Percentiles rank a stretch among this genome's conserved stretches.
Conservation (phyloP, 2,329 filamentous ascomycete species). For the Trichoderma sp. region DNA sequence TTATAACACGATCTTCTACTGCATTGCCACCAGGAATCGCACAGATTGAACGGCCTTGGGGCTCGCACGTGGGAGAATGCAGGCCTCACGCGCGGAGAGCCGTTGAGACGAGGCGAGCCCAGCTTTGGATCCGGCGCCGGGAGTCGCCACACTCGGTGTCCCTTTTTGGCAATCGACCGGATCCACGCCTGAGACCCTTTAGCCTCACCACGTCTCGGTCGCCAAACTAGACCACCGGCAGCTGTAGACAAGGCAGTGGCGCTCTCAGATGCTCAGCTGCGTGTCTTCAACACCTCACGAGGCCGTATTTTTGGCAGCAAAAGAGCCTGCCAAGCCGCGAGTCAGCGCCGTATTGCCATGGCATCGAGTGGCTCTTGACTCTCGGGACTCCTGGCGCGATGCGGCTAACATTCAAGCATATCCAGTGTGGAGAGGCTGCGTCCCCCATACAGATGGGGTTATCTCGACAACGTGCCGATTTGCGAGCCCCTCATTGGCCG, state of each 20-base stretch:
- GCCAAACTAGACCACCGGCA: slow-evolving; percentile 13
- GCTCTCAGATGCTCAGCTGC: slow-evolving; percentile 13
- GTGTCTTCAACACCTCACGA: neutral
- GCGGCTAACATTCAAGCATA: slow-evolving; percentile 24
- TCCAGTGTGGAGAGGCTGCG: slow-evolving; percentile 11
- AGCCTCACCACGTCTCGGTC: slow-evolving; percentile 23
- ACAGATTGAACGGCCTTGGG: neutral
- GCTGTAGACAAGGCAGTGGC: neutral
- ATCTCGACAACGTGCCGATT: slow-evolving; percentile 24
- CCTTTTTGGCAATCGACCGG: slow-evolving; percentile 18
- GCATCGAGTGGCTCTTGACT: neutral
- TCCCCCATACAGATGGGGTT: slow-evolving; percentile 21
- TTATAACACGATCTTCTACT: slow-evolving; percentile 9
- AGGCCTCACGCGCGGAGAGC: slow-evolving; percentile 26
- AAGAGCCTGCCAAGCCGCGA: slow-evolving; percentile 8
- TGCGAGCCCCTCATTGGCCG: slow-evolving; percentile 23
- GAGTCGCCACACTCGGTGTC: slow-evolving; percentile 25
- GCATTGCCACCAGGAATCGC: neutral
- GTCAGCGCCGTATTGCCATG: slow-evolving; percentile 12
- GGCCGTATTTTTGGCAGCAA: neutral
- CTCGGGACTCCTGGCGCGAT: neutral
- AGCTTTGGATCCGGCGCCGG: slow-evolving; percentile 6
- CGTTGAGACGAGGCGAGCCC: neutral
- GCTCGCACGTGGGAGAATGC: slow-evolving; percentile 24
- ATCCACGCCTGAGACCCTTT: neutral